A percentile compares a stretch with the other conserved stretches of the same genome.
Evolutionary conservation across 768 basidiomycete species (phyloP).

Genomic region (Mycena capillaripes): DNA sequence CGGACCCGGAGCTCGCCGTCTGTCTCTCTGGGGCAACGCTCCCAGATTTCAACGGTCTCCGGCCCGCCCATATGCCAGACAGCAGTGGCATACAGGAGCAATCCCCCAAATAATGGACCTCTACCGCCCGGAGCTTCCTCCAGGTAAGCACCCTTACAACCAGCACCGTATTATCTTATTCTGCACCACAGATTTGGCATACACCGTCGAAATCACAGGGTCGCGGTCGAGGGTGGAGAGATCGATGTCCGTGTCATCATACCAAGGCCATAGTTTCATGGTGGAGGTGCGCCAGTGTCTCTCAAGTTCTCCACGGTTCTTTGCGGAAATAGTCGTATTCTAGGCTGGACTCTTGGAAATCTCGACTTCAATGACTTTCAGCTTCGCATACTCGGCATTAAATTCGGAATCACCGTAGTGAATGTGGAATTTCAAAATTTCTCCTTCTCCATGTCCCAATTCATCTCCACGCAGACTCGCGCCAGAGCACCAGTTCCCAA

Average conservation of each 20-base stretch:
- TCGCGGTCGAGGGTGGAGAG: neutral
- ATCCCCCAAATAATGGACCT: neutral
- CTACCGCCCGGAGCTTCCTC: neutral
- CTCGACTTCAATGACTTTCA: neutral
- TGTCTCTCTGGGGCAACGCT: too few relatives aligned
- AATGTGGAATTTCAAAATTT: neutral
- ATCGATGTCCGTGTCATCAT: neutral
- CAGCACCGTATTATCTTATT: neutral
- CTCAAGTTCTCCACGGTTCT: neutral
- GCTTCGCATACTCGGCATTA: neutral
- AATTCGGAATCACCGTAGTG: neutral
- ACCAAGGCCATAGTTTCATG: neutral
- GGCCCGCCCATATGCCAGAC: too few relatives aligned
- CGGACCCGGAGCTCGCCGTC: too few relatives aligned
- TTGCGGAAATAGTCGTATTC: too few relatives aligned
- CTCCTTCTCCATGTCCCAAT: neutral
- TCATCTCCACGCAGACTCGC: slow-evolving; percentile 32
- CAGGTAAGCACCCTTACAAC: neutral
- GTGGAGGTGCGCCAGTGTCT: neutral
- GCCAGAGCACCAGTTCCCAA: slow-evolving; percentile 42
- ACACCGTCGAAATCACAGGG: neutral
- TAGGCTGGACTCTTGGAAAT: neutral
- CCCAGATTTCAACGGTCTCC: too few relatives aligned
- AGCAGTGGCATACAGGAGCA: too few relatives aligned
- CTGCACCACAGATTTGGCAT: neutral